These are phyloP conservation scores for Alternaria consortialis DNA, from an alignment of 2,329 filamentous ascomycete genomes.

Conservation along the genomic window DNA sequence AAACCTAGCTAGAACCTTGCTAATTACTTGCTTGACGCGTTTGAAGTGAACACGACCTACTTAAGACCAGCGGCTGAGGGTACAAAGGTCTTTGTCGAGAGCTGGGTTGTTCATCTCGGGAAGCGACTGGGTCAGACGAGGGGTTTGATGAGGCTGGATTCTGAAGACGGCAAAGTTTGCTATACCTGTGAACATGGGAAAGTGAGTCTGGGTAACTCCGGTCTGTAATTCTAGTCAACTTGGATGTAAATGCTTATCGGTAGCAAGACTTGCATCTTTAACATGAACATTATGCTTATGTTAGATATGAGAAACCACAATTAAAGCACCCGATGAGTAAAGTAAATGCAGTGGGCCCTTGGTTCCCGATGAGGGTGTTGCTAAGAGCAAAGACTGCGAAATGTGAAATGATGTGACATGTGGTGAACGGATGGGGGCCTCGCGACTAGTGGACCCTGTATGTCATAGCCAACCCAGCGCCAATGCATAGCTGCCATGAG, in stretches of 20 bases:
- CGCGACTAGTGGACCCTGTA: conserved; percentile 4
- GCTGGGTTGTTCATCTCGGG: conserved; percentile 56
- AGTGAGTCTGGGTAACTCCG: conserved; percentile 35
- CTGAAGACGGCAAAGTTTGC: conserved; percentile 49
- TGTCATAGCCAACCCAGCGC: conserved; percentile 3
- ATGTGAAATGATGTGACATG: conserved; percentile 1
- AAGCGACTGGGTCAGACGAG: conserved; percentile 52
- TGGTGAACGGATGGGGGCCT: conserved; percentile 10
- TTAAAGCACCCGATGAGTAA: not conserved
- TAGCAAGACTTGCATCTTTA: not conserved
- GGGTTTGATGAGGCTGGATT: conserved; percentile 52
- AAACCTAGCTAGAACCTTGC: conserved; percentile 14
- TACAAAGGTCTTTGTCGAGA: conserved; percentile 53
- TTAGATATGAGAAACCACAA: not conserved
- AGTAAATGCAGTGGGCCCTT: not conserved
- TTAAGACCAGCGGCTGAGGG: conserved; percentile 55
- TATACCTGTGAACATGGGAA: conserved; percentile 54
- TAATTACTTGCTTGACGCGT: not conserved
- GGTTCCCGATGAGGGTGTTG: not conserved
- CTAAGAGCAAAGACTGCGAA: not conserved
- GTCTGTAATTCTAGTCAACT: conserved; percentile 19
- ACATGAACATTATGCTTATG: too few relatives aligned
- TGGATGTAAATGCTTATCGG: not conserved
- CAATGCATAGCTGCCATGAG: conserved; percentile 2
- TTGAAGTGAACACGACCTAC: conserved; percentile 57